Percentiles rank a stretch among this genome's conserved stretches.
These are phyloP conservation scores for Eucalyptus erythrocorys DNA, from an alignment of 345 rosid genomes.

Conservation along the genomic window DNA sequence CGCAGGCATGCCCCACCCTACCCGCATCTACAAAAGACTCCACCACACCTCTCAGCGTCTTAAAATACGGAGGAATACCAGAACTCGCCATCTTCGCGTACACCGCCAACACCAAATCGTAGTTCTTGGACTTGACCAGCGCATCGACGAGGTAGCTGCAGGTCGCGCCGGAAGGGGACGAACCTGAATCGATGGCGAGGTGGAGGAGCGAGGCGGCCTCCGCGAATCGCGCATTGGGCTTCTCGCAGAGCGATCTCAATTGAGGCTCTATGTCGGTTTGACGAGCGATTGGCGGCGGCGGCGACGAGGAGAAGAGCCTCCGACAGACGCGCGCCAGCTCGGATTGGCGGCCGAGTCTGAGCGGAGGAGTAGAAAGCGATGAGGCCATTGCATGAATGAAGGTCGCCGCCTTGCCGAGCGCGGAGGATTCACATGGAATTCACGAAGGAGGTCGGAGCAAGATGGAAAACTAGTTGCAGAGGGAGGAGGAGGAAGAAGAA, in stretches of 20 bases:
- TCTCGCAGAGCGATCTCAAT: conserved; percentile 18
- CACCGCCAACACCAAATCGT: conserved; percentile 33
- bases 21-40: conserved; percentile 32
- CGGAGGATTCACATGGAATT: neutral
- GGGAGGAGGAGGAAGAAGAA: neutral
- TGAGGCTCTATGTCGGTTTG: conserved; percentile 16
- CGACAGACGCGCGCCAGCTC: neutral
- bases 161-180: conserved; percentile 11
- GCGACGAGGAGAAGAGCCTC: conserved; percentile 9
- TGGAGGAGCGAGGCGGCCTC: conserved; percentile 31
- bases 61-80: conserved; percentile 19
- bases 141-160: conserved; percentile 31
- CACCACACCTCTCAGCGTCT: conserved; percentile 38
- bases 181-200: conserved; percentile 19
- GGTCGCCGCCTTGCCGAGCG: neutral
- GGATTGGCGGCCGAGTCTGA: neutral
- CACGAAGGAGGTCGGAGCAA: neutral
- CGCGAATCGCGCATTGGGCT: conserved; percentile 10
- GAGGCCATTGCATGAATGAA: neutral
- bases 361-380: neutral
- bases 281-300: neutral
- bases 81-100: conserved; percentile 25
- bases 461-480: neutral
- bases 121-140: conserved; percentile 39
- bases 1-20: conserved; percentile 15